Evolutionary conservation across 2,329 filamentous ascomycete species (phyloP).

Genomic region (Microdochium bolleyi): DNA sequence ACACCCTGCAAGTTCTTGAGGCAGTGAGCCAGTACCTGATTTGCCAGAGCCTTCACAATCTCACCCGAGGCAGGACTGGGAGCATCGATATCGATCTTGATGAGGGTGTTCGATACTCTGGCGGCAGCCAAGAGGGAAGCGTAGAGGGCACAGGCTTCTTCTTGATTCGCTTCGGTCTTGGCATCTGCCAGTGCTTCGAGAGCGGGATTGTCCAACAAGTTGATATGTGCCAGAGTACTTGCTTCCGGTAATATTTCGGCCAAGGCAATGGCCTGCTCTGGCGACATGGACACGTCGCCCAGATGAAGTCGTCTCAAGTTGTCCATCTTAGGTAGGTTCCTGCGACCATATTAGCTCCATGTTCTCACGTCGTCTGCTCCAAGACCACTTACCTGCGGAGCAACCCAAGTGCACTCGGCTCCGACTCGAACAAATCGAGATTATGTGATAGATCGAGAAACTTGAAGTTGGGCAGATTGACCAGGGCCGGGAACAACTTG

Average conservation of each 20-base stretch:
- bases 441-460: slow-evolving; percentile 95
- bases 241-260: slow-evolving; percentile 87
- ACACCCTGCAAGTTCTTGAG: slow-evolving; percentile 82
- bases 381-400: slow-evolving; percentile 57
- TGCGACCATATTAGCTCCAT: slow-evolving; percentile 14
- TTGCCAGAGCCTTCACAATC: slow-evolving; percentile 83
- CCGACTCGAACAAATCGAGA: slow-evolving; percentile 63
- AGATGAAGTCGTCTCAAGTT: slow-evolving; percentile 80
- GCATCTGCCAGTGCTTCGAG: slow-evolving; percentile 65
- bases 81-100: slow-evolving; percentile 88
- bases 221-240: slow-evolving; percentile 74
- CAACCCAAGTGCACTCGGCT: slow-evolving; percentile 65
- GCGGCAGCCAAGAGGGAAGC: slow-evolving; percentile 85
- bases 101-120: slow-evolving; percentile 71
- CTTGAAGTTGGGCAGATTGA: slow-evolving; percentile 63
- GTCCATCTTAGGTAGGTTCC: slow-evolving; percentile 71
- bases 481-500: slow-evolving; percentile 66
- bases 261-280: slow-evolving; percentile 84
- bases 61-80: slow-evolving; percentile 77
- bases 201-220: slow-evolving; percentile 72
- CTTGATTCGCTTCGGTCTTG: slow-evolving; percentile 70
- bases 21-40: slow-evolving; percentile 91
- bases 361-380: background rate
- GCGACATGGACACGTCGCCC: slow-evolving; percentile 71
- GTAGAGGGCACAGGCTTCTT: slow-evolving; percentile 90